Evolutionary conservation across 495 filamentous ascomycete species (phyloP), one percentile per base, ranked within the genome.

Genomic region (Aspergillus sparsus): DNA sequence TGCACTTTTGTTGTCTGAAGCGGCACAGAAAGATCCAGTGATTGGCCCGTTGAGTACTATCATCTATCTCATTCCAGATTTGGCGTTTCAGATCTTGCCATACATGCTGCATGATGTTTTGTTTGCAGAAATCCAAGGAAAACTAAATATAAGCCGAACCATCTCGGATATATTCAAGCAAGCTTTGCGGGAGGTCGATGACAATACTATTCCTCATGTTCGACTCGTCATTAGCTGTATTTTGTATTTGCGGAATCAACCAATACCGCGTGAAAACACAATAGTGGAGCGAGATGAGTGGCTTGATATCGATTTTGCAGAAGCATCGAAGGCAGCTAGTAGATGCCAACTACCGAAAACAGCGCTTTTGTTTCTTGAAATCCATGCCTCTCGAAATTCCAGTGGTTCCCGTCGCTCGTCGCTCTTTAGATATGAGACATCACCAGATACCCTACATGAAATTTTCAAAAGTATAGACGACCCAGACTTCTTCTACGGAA

Each of bases 401-500:
- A 77, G 82, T 46, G 72, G 74, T 4, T 87, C 86, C 56, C 84
- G 91, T 53, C 83, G 91, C 35, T 87, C 88, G 21, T 91, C 88
- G 13, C 70, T 83, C 13, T 66, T 77, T 37, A 85, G 79, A 62
- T 78, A 83, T 21, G 73, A 81, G 41, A 77, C 87, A 31, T 83
- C 89, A 13, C 77, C 81, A 10, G 83, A 89, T 8, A 77, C 94
- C 15, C 71, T 97, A 7, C 81, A 96, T 58, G 76, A 83, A 8
- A 89, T 98, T 2, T 98, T 91, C 69, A 87, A 88, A 71, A 90
- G 91, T 58, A 88, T 98, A 39, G 93, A 97, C 71, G 94, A 98
- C 69, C 93, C 92, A 12, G 94, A 98, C 68, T 85, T 93, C 15
- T 98, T 93, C 70, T 98, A 98, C 66, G 94, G 94, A n/a, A 86